Conservation (phyloP, 106 monocot genomes). For the Dendrobium nobile region DNA sequence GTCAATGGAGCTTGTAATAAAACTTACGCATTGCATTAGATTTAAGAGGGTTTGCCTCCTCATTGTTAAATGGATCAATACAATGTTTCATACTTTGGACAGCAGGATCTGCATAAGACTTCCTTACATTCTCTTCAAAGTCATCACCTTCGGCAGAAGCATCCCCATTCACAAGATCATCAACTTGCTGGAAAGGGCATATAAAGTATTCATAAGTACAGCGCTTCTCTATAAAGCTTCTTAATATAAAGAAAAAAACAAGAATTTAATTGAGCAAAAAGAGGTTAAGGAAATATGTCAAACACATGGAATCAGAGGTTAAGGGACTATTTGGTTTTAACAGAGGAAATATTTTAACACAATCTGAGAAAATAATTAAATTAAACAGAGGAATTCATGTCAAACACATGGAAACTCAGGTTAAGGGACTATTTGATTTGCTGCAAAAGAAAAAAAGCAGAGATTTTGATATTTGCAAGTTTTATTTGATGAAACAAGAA, state of each 20-base stretch:
- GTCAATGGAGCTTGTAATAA: slow-evolving; percentile 1
- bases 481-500: no score
- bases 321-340: no score
- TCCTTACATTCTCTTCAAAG: slow-evolving; percentile 11
- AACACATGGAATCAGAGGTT: no score
- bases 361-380: no score
- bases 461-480: no score
- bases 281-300: background rate
- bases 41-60: slow-evolving; percentile 74
- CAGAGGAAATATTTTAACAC: no score
- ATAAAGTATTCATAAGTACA: background rate
- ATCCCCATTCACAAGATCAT: slow-evolving; percentile 28
- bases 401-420: no score
- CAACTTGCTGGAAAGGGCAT: slow-evolving; percentile 22
- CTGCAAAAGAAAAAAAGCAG: no score
- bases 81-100: slow-evolving; percentile 21
- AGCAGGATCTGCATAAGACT: slow-evolving; percentile 4
- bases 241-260: background rate
- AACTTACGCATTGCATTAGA: slow-evolving; percentile 85
- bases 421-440: no score
- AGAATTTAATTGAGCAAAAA: background rate
- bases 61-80: slow-evolving; percentile 51
- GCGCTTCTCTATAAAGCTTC: background rate
- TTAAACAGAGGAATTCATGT: no score
- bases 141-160: slow-evolving; percentile 14